Evolutionary conservation across 2,329 filamentous ascomycete species (phyloP).

Genomic region (Cercospora zeae-maydis): DNA sequence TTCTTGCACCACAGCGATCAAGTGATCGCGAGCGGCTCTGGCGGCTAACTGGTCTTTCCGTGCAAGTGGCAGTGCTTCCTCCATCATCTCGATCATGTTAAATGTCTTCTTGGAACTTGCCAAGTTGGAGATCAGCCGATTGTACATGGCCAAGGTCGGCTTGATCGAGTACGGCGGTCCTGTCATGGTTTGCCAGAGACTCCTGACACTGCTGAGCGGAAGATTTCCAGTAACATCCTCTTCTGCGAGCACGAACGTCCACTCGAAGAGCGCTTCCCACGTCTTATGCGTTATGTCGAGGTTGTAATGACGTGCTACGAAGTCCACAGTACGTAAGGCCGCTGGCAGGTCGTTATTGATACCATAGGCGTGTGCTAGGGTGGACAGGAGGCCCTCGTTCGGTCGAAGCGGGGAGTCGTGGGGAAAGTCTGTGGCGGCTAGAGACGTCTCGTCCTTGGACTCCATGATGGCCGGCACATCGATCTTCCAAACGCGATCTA

Average conservation of each 20-base stretch:
- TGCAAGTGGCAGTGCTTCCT: slow-evolving; percentile 19
- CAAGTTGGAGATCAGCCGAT: slow-evolving; percentile 35
- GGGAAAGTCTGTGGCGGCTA: slow-evolving; percentile 41
- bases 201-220: slow-evolving; percentile 44
- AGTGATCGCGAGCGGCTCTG: not conserved
- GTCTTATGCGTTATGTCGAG: slow-evolving; percentile 55
- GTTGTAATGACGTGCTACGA: slow-evolving; percentile 58
- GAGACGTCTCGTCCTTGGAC: slow-evolving; percentile 31
- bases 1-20: not conserved
- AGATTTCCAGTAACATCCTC: slow-evolving; percentile 38
- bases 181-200: slow-evolving; percentile 60
- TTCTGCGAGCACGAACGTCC: slow-evolving; percentile 54
- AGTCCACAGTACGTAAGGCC: slow-evolving; percentile 59
- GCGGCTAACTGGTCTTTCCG: not conserved
- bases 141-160: slow-evolving; percentile 57
- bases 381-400: slow-evolving; percentile 56
- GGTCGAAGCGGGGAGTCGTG: slow-evolving; percentile 57
- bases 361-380: slow-evolving; percentile 67
- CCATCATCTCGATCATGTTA: slow-evolving; percentile 28
- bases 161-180: slow-evolving; percentile 54
- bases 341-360: slow-evolving; percentile 60
- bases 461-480: slow-evolving; percentile 44
- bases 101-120: slow-evolving; percentile 12
- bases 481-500: slow-evolving; percentile 55
- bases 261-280: slow-evolving; percentile 66